Percentiles rank a stretch among this genome's conserved stretches.
phyloP scores from a whole-genome alignment of 1,139 yeast species.

The Debaryomyces fabryi region DNA sequence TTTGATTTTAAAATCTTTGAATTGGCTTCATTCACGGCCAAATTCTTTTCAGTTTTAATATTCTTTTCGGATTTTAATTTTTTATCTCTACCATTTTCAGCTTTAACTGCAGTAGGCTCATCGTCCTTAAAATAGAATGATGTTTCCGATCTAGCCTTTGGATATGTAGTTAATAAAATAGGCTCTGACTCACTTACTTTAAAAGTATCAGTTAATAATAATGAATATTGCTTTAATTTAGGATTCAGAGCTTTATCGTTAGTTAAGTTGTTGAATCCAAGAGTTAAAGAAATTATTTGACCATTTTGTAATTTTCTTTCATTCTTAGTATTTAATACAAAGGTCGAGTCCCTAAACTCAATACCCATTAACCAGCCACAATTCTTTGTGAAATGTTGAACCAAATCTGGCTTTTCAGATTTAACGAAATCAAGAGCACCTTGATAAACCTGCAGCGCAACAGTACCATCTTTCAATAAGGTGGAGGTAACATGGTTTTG shows the following conservation, averaged over 20 bases:
- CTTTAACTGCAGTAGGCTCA: slow-evolving; percentile 22
- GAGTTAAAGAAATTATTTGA: slow-evolving; percentile 71
- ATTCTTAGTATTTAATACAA: slow-evolving; percentile 73
- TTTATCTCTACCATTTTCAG: slow-evolving; percentile 17
- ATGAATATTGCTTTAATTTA: slow-evolving; percentile 59
- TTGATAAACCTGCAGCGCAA: slow-evolving; percentile 67
- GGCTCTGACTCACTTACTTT: slow-evolving; percentile 67
- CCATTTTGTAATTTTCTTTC: slow-evolving; percentile 71
- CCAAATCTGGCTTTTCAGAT: slow-evolving; percentile 64
- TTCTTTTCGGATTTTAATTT: slow-evolving; percentile 38
- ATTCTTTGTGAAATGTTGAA: slow-evolving; percentile 69
- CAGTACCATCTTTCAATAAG: slow-evolving; percentile 66
- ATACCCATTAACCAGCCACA: slow-evolving; percentile 91
- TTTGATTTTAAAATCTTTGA: slow-evolving; percentile 76
- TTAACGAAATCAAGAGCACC: slow-evolving; percentile 63
- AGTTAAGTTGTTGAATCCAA: slow-evolving; percentile 72
- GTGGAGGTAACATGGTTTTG: slow-evolving; percentile 60
- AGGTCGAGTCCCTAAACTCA: slow-evolving; percentile 82
- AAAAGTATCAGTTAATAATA: slow-evolving; percentile 82
- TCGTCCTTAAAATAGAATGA: slow-evolving; percentile 87
- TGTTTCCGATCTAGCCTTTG: slow-evolving; percentile 72
- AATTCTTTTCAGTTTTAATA: slow-evolving; percentile 35
- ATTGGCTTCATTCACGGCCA: slow-evolving; percentile 36
- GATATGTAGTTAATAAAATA: slow-evolving; percentile 69
- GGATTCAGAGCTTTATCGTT: slow-evolving; percentile 50